Evolutionary conservation across 805 yeast genomes (phyloP).

Genomic region (Saccharomyces eubayanus): DNA sequence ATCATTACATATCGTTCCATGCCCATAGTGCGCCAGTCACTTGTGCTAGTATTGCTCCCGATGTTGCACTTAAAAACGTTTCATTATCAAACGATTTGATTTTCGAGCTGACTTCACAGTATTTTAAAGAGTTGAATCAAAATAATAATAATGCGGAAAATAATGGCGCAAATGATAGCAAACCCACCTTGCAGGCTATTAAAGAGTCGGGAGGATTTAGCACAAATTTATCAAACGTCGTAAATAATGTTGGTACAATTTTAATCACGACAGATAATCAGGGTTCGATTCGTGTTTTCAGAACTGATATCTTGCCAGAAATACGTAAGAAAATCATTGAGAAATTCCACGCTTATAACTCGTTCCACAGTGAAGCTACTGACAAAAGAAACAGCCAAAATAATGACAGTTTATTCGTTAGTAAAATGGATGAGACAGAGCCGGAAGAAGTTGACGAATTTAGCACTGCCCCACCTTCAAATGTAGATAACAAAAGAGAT

Average conservation of each 20-base stretch:
- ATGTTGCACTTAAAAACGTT: background rate
- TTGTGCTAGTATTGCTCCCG: background rate
- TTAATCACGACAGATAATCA: constrained; percentile 68
- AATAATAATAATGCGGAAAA: background rate
- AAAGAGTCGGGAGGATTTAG: background rate
- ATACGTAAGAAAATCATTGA: constrained; percentile 32
- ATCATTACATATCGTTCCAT: background rate
- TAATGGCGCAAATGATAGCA: background rate
- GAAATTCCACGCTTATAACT: constrained; percentile 6
- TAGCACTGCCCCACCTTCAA: background rate
- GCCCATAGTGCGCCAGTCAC: background rate
- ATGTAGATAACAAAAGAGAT: background rate
- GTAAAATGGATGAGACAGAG: background rate
- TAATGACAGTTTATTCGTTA: background rate
- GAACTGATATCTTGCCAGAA: constrained; percentile 62
- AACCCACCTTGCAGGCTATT: background rate
- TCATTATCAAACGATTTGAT: background rate
- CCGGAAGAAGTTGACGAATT: background rate
- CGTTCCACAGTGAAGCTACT: background rate
- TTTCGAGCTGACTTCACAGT: background rate
- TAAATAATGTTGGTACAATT: constrained; percentile 36
- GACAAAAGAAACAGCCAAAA: background rate
- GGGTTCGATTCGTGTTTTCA: constrained; percentile 66
- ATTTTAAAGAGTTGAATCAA: background rate
- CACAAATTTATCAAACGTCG: constrained; percentile 16